A percentile compares a stretch with the other conserved stretches of the same genome.
Conservation (phyloP, 192 early-diverging fungal genomes). For the Gonapodya sp. region DNA sequence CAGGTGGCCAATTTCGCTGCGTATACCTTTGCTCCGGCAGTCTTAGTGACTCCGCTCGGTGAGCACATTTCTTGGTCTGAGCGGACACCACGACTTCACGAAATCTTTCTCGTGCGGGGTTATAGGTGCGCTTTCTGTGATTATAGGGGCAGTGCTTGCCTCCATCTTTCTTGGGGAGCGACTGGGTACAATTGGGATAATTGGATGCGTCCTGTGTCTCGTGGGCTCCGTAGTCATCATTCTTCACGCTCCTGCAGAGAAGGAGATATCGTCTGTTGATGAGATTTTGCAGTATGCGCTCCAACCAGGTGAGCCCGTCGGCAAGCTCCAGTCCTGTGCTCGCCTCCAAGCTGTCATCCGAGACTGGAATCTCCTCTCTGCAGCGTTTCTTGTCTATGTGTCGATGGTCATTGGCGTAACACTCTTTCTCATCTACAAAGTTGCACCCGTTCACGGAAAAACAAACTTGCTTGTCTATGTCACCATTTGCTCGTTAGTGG, state of each 20-base stretch:
- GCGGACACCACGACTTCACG: background rate
- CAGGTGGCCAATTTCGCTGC: slow-evolving; percentile 27
- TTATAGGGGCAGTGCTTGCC: slow-evolving; percentile 60
- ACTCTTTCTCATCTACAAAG: slow-evolving; percentile 67
- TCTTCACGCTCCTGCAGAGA: slow-evolving; percentile 40
- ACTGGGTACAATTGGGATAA: slow-evolving; percentile 68
- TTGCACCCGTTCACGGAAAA: slow-evolving; percentile 73
- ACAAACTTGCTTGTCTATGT: slow-evolving; percentile 77
- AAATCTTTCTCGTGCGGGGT: background rate
- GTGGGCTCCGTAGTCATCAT: slow-evolving; percentile 82
- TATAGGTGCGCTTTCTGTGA: slow-evolving; percentile 1
- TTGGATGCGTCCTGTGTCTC: slow-evolving; percentile 83
- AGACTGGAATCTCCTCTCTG: no score
- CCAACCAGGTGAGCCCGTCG: slow-evolving; percentile 47
- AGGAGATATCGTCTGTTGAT: slow-evolving; percentile 69
- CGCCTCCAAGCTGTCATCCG: no score
- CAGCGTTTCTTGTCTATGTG: slow-evolving; percentile 76
- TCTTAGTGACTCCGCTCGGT: slow-evolving; percentile 89
- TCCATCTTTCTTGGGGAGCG: slow-evolving; percentile 81
- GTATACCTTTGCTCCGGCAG: slow-evolving; percentile 91
- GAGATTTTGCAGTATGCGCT: slow-evolving; percentile 72
- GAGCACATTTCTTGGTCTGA: slow-evolving; percentile 33
- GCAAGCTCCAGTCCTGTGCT: no score
- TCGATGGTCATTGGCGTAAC: slow-evolving; percentile 51
- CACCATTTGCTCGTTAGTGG: slow-evolving; percentile 90